phyloP scores from a whole-genome alignment of 140 eudicot species.

The Stevia rebaudiana region DNA sequence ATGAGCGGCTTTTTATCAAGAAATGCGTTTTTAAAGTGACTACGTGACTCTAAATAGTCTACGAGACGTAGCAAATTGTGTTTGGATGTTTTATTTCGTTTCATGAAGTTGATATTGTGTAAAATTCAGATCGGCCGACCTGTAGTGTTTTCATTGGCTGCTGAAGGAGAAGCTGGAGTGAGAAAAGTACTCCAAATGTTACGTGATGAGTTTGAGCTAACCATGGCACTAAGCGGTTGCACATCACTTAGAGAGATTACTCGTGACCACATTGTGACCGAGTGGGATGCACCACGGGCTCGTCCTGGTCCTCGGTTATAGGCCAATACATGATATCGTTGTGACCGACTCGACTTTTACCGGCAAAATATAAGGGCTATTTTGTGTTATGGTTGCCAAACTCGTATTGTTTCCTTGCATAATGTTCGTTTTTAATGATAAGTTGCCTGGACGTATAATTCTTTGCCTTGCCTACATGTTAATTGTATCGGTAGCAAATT shows the following conservation, averaged over 20 bases:
- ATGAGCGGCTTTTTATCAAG: neutral
- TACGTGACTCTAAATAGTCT: neutral
- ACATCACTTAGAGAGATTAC: constrained; percentile 67
- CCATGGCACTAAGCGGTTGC: constrained; percentile 96
- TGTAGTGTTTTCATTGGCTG: constrained; percentile 88
- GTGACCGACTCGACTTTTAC: constrained; percentile 3
- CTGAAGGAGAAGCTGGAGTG: constrained; percentile 97
- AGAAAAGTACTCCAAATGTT: constrained; percentile 86
- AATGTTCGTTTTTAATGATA: constrained; percentile 26
- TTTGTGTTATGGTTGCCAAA: constrained; percentile 24
- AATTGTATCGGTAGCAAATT: neutral
- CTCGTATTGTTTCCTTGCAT: constrained; percentile 25
- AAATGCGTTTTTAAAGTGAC: neutral
- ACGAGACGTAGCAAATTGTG: no score
- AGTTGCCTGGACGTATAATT: constrained; percentile 22
- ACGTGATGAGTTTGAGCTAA: constrained; percentile 85
- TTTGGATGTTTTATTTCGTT: no score
- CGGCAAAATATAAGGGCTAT: constrained; percentile 22
- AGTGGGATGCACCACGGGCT: constrained; percentile 77
- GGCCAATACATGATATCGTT: constrained; percentile 5
- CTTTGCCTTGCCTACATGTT: neutral
- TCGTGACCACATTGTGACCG: constrained; percentile 79
- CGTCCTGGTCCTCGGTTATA: constrained; percentile 56
- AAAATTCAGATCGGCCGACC: constrained; percentile 85
- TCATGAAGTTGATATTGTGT: neutral